Evolutionary conservation across 176 grass and related monocot species (phyloP), one percentile per base, ranked within the genome.

Genomic region (Oryza coarctata): DNA sequence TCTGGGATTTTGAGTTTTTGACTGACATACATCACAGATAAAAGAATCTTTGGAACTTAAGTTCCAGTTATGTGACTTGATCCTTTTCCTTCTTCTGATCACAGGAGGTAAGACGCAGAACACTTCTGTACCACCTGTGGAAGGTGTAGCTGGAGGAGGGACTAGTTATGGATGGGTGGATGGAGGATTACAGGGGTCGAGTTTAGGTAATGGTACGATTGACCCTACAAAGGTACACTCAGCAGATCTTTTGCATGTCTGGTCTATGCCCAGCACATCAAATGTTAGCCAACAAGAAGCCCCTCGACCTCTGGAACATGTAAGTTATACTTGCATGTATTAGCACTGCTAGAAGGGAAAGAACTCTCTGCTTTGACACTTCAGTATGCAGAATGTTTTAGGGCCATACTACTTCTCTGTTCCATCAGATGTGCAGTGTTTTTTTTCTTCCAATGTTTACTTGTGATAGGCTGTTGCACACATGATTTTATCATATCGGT

Each of bases 101-200:
- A 61, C 55, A 93, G 92, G 82, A 81, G 79, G 22, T 41, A 86
- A 91, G 82, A 33, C 72, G 0, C 82, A 82, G 82, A 86, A 85
- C 47, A 60, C 77, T 77, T 77, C 84, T 15, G 86, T 90, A 63
- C 92, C 92, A 12, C 92, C 92, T 78, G 87, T 98, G 68, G 95
- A 98, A 91, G 95, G 95, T 80, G 73, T 98, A 82, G 88, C 95
- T 91, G 95, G 95, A 82, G 95, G 95, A 65, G 95, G 95, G 29
- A 98, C 95, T 77, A 92, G 92, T 57, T 98, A 98, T 89, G 95
- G 95, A 76, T 98, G 95, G 95, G 88, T 82, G 52, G 85, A 95
- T 71, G 88, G 88, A 74, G 88, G 87, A 18, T 73, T 76, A 52
- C 71, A 77, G 12, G 84, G 82, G 35, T 89, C 77, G 18, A 89